Evolutionary conservation across 2,329 filamentous ascomycete species (phyloP).

Genomic region (Trichoderma endophyticum): DNA sequence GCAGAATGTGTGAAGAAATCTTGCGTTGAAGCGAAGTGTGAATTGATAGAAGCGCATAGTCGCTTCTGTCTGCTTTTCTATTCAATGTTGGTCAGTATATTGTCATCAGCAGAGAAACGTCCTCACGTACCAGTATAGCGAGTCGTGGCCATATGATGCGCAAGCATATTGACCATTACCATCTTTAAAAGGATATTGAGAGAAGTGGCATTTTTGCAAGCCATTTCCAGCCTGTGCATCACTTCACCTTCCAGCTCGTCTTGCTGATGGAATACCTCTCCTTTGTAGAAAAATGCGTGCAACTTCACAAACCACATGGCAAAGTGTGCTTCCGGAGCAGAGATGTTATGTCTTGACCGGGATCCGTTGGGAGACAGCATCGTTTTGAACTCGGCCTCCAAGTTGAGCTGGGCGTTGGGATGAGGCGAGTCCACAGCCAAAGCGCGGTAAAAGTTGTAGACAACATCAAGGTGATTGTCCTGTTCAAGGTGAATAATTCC

Average conservation of each 20-base stretch:
- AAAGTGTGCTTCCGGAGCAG: conserved; percentile 61
- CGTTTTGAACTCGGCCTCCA: conserved; percentile 71
- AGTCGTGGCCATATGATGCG: conserved; percentile 64
- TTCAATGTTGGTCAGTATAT: conserved; percentile 2
- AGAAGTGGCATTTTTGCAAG: conserved; percentile 66
- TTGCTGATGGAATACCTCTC: conserved; percentile 62
- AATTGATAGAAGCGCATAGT: conserved; percentile 56
- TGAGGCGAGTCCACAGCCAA: conserved; percentile 72
- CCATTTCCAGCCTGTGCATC: conserved; percentile 69
- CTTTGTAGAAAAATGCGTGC: conserved; percentile 80
- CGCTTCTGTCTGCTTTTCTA: conserved; percentile 46
- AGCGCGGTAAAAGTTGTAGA: conserved; percentile 87
- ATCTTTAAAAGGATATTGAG: conserved; percentile 71
- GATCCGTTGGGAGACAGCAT: conserved; percentile 40
- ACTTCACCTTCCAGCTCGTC: conserved; percentile 84
- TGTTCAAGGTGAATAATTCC: conserved; percentile 80
- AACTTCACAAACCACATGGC: conserved; percentile 80
- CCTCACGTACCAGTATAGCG: conserved; percentile 33
- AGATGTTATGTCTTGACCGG: conserved; percentile 35
- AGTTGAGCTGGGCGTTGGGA: conserved; percentile 69
- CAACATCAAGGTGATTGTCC: conserved; percentile 74
- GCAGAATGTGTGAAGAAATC: conserved; percentile 70
- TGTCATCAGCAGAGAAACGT: not conserved
- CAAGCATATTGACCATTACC: conserved; percentile 79
- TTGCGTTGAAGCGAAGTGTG: conserved; percentile 73